Evolutionary conservation across 148 eudicot species (phyloP), one percentile per base, ranked within the genome.

Genomic region (Diospyros lotus): DNA sequence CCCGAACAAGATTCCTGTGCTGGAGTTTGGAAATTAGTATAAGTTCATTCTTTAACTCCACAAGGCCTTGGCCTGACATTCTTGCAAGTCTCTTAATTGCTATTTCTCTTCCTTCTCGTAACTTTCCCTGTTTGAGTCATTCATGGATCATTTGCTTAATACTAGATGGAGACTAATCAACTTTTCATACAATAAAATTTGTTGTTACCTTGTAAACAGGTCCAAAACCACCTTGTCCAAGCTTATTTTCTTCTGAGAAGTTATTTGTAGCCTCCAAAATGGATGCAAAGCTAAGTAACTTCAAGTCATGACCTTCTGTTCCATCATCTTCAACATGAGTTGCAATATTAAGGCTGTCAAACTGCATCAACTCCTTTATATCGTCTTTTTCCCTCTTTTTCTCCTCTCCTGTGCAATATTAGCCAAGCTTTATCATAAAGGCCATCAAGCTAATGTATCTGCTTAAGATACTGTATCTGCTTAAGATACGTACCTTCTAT

Each of bases 101-200:
- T 67, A 67, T 67, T 67, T 67, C 70, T 67, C 70, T 38, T 6
- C 41, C 70, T 4, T 48, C 70, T 39, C 12, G 14, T n/a, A 68
- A 59, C 40, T 60, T 76, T 14, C 68, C 78, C 78, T 76, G 44
- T 39, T 68, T 44, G 13, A 43, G 38, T 54, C 14, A n/a, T 75
- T 66, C 17, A 39, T 2, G 1, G 11, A 18, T 54, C 41, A 75
- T 9, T 17, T 4, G 38, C 8, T 6, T 3, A 28, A 7, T 11
- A 6, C 1, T 13, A 4, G 43, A 50, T 4, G 40, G 0, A 46
- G 39, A 45, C 45, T 44, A 4, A 40, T 64, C 46, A 40, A 64
- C 2, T 40, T 41, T 12, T 64, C 42, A 4, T 40, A 40, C 2
- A 41, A 3, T 11, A 41, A 10, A 6, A 11, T 39, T 44, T 66